Evolutionary conservation across 2,329 filamentous ascomycete genomes (phyloP), one percentile per base, ranked within the genome.

Genomic region (Colletotrichum destructivum): DNA sequence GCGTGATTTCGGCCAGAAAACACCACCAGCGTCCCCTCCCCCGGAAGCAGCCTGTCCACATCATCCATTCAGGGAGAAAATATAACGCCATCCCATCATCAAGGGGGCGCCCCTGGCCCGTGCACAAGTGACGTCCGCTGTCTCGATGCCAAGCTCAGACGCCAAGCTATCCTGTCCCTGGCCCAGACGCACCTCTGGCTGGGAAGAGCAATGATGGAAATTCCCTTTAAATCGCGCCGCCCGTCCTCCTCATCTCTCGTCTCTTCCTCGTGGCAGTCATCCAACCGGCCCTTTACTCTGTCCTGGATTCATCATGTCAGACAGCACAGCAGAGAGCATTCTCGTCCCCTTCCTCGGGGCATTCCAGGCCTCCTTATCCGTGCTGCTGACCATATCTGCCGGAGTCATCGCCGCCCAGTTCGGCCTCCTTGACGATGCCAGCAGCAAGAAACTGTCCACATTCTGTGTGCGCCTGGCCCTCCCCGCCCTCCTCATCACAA

Each of bases 391-490:
- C 31, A 84, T 87, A 31, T 79, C 74, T 23, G 85, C 85, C 68
- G 85, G 85, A 18, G 81, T 78, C 16, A 47, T 85, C 7, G 82
- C 84, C 0, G 83, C 83, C 0, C 77, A 79, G 47, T 77, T 82
- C 42, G 77, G 79, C 4, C 76, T 87, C 2, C 79, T 87, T 6
- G 78, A 80, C 47, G 74, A 77, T 31, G 56, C 67, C 4, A 80
- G 76, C 49, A 79, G 83, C 35, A 84, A 83, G 70, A 77, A 82
- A 44, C 81, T 87, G 35, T 87, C 85, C 49, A 82, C 84, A 49
- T 77, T 86, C 6, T 86, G 84, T 72, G 84, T 86, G 18, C 82
- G 83, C 44, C 79, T 87, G 66, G 86, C 86, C 62, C 78, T 87
- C 7, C 85, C 85, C 0, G 83, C 83, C 0, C 78, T 87, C 11